Percentiles rank a stretch among this genome's conserved stretches.
Conservation (phyloP, 2,329 filamentous ascomycete species). For the Colletotrichum noveboracense region DNA sequence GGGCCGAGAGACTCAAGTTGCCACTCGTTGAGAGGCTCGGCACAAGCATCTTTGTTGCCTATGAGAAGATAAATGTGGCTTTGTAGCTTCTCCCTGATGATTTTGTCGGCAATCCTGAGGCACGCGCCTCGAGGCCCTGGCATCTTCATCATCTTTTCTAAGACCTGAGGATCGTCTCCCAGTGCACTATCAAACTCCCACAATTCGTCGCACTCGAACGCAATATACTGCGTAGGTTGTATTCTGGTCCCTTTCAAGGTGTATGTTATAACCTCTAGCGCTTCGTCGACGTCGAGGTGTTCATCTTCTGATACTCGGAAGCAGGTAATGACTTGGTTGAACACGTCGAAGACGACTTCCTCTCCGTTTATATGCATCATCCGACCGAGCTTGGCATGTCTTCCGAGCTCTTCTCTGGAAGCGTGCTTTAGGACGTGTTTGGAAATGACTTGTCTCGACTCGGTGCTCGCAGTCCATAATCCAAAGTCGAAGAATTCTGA, state of each 20-base stretch:
- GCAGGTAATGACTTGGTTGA: not conserved
- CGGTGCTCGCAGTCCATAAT: not conserved
- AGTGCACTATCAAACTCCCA: not conserved
- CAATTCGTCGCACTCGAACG: not conserved
- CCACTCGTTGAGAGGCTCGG: not conserved
- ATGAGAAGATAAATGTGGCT: rapidly evolving
- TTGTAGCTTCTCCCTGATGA: not conserved
- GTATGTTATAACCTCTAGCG: rapidly evolving
- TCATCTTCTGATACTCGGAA: not conserved
- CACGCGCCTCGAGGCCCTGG: not conserved
- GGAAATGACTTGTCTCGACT: not conserved
- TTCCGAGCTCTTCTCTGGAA: not conserved
- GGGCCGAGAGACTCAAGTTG: not conserved
- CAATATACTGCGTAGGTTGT: not conserved
- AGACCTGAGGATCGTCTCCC: not conserved
- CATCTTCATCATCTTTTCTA: not conserved
- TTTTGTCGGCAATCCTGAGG: rapidly evolving
- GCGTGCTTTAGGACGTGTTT: not conserved
- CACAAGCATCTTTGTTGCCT: not conserved
- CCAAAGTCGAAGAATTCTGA: not conserved
- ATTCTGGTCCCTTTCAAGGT: rapidly evolving
- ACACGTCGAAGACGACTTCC: not conserved
- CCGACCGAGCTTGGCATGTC: not conserved
- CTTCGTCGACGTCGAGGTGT: not conserved
- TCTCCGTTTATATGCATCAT: not conserved